phyloP scores from a whole-genome alignment of 2,329 filamentous ascomycete genomes.

The Neofusicoccum umdonicola region DNA sequence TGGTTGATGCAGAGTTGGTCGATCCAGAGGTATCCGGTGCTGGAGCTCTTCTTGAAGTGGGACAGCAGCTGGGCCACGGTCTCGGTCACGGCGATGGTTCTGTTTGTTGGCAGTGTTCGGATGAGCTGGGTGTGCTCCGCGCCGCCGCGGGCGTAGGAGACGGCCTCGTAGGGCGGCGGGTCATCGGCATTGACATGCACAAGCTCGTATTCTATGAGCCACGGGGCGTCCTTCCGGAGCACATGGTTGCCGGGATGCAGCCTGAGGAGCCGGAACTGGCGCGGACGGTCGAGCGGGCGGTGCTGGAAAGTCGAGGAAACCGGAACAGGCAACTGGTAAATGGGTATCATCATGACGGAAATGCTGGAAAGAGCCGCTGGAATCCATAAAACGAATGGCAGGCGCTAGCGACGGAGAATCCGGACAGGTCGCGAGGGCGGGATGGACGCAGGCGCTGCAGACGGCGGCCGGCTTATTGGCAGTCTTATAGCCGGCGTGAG shows the following conservation, averaged over 20 bases:
- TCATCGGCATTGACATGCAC: background rate
- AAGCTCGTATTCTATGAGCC: constrained; percentile 6
- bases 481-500: constrained; percentile 9
- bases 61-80: background rate
- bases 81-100: constrained; percentile 14
- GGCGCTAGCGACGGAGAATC: no score
- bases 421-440: background rate
- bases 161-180: constrained; percentile 12
- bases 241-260: background rate
- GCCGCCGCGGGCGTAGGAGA: constrained; percentile 21
- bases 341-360: constrained; percentile 10
- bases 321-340: background rate
- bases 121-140: constrained; percentile 1
- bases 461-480: no score
- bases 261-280: background rate
- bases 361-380: background rate
- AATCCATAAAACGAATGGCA: background rate
- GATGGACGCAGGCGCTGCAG: background rate
- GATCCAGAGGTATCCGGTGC: constrained; percentile 17
- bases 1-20: constrained; percentile 22
- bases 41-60: constrained; percentile 12
- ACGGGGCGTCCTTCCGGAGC: background rate
- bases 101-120: constrained; percentile 2
- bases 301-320: background rate
- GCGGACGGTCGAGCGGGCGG: background rate